These are phyloP conservation scores for Phyllosticta ampelicida DNA, from an alignment of 2,329 filamentous ascomycete genomes.

Conservation along the genomic window DNA sequence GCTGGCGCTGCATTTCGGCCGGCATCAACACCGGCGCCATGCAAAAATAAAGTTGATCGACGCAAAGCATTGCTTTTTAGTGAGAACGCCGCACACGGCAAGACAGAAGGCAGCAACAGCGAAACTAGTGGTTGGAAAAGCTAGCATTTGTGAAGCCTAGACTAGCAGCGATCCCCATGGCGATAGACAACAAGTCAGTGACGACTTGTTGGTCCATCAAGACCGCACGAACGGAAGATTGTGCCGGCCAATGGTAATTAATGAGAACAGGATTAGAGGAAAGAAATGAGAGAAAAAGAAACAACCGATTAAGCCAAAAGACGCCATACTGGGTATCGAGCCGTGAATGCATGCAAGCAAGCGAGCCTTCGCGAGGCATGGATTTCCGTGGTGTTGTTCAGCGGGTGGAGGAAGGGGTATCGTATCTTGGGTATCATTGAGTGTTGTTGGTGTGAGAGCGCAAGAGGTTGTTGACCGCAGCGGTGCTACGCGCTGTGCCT, in stretches of 20 bases:
- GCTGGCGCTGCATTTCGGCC: neutral
- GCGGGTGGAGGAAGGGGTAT: neutral
- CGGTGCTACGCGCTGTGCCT: neutral
- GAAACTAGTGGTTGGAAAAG: neutral
- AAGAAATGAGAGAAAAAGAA: neutral
- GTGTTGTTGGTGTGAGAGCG: neutral
- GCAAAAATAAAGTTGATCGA: too few relatives aligned
- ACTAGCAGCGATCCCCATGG: neutral
- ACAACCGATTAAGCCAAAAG: neutral
- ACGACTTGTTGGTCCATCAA: too few relatives aligned
- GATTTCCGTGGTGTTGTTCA: neutral
- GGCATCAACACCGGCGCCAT: neutral
- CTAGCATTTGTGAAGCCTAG: neutral
- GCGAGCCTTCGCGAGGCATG: neutral
- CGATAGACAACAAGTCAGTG: neutral
- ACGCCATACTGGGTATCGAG: neutral
- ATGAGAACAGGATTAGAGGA: neutral
- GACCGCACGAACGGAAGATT: neutral
- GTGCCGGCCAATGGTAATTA: neutral
- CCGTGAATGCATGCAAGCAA: neutral
- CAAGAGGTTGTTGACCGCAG: neutral
- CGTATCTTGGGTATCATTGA: neutral
- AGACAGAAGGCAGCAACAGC: neutral
- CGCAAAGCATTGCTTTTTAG: too few relatives aligned
- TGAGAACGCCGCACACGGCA: too few relatives aligned